Evolutionary conservation across 345 rosid species (phyloP).

Genomic region (Punica granatum): DNA sequence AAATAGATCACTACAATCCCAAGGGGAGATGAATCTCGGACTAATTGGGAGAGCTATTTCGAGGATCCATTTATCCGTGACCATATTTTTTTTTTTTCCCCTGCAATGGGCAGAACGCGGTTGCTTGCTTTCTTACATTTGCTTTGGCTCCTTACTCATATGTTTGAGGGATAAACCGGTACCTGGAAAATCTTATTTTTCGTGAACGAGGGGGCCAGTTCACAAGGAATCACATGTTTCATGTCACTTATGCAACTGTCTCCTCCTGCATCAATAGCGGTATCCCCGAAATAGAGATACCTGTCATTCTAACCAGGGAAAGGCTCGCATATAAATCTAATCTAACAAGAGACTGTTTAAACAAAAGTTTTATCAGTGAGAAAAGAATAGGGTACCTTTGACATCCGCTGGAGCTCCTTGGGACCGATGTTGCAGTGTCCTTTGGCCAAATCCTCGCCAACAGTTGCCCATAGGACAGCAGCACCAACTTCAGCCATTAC

Average conservation of each 20-base stretch:
- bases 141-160: not conserved
- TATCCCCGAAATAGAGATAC: not conserved
- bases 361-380: not conserved
- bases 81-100: not conserved
- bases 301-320: not conserved
- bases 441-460: slow-evolving; percentile 72
- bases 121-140: not conserved
- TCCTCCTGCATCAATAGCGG: slow-evolving; percentile 56
- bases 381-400: slow-evolving; percentile 44
- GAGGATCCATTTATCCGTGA: not conserved
- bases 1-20: not conserved
- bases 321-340: no score
- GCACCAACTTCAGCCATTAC: slow-evolving; percentile 93
- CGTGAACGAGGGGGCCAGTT: slow-evolving; percentile 94
- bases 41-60: not conserved
- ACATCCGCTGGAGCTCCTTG: slow-evolving; percentile 68
- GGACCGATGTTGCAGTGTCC: slow-evolving; percentile 71
- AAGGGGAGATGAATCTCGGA: not conserved
- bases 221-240: slow-evolving; percentile 85
- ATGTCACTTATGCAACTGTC: slow-evolving; percentile 51
- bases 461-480: slow-evolving; percentile 83
- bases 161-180: not conserved
- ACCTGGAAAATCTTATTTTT: slow-evolving; percentile 39
- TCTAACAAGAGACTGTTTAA: not conserved
- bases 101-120: not conserved